Conservation (phyloP, 441 rosid species). For the Populus trichocarpa region DNA sequence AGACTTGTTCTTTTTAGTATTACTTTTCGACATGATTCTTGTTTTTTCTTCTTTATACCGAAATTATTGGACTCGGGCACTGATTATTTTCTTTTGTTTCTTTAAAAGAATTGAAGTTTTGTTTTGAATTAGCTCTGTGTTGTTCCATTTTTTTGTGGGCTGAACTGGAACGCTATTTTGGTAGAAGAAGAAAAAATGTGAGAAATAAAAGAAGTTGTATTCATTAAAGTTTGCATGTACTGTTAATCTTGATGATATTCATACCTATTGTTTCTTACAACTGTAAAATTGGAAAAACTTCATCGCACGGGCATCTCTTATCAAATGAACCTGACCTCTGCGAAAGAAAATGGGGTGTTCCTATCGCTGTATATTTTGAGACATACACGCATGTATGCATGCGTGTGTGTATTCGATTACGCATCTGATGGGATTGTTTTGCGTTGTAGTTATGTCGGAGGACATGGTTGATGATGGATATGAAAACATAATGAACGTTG, state of each 20-base stretch:
- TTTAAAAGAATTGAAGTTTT: neutral
- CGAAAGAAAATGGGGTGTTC: neutral
- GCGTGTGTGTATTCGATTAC: neutral
- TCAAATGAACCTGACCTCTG: neutral
- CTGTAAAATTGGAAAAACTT: neutral
- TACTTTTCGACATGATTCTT: neutral
- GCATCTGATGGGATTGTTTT: neutral
- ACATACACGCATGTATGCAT: neutral
- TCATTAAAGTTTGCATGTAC: neutral
- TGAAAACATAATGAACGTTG: slow-evolving; percentile 66
- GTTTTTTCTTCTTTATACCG: neutral
- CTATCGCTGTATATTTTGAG: neutral
- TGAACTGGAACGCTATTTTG: neutral
- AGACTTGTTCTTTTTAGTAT: neutral
- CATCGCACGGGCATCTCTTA: neutral
- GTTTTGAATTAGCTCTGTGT: neutral
- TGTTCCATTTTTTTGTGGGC: neutral
- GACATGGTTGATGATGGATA: slow-evolving; percentile 97
- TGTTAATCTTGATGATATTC: neutral
- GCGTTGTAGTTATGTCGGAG: slow-evolving; percentile 81
- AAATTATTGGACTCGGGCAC: neutral
- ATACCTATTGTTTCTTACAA: too few species aligned
- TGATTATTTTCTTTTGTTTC: neutral
- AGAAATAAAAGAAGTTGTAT: neutral
- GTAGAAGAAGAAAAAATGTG: neutral